These are phyloP conservation scores for Pythium sp. DNA, from an alignment of 352 stramenopile species.

Conservation along the genomic window DNA sequence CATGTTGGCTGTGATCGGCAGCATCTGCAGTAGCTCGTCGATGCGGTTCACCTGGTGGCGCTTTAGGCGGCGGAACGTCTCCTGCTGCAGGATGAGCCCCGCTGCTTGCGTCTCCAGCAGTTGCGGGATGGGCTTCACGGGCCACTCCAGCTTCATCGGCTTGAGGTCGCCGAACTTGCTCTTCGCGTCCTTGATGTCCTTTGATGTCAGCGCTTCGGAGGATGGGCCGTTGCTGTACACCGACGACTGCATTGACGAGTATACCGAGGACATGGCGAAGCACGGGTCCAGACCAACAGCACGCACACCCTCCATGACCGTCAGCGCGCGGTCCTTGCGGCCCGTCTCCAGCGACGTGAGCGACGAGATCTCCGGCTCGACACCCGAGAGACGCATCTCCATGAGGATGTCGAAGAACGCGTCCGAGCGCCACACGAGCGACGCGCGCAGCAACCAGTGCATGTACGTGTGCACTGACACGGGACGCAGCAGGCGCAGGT, in stretches of 20 bases:
- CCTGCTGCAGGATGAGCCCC: conserved; percentile 76
- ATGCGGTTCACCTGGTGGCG: conserved; percentile 79
- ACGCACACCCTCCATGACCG: conserved; percentile 86
- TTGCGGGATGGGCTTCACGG: conserved; percentile 73
- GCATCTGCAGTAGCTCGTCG: conserved; percentile 76
- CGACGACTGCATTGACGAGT: conserved; percentile 72
- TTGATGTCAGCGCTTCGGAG: conserved; percentile 41
- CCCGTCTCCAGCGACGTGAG: conserved; percentile 82
- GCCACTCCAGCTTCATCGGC: conserved; percentile 60
- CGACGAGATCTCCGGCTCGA: conserved; percentile 81
- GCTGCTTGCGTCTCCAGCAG: conserved; percentile 81
- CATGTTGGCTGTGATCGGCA: conserved; percentile 87
- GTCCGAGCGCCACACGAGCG: conserved; percentile 77
- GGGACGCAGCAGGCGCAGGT: conserved; percentile 56
- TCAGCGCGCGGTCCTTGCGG: conserved; percentile 78
- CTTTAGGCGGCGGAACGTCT: conserved; percentile 85
- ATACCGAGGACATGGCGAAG: conserved; percentile 85
- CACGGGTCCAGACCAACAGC: conserved; percentile 80
- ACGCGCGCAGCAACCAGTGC: conserved; percentile 78
- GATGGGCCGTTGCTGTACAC: conserved; percentile 70
- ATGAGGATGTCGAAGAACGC: conserved; percentile 85
- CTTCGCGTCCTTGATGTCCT: conserved; percentile 45
- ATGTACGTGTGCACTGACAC: conserved; percentile 82
- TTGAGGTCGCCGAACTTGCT: conserved; percentile 64
- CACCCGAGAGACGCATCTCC: conserved; percentile 79